Evolutionary conservation across 495 filamentous ascomycete species (phyloP).

Genomic region (Patellaria atrata): DNA sequence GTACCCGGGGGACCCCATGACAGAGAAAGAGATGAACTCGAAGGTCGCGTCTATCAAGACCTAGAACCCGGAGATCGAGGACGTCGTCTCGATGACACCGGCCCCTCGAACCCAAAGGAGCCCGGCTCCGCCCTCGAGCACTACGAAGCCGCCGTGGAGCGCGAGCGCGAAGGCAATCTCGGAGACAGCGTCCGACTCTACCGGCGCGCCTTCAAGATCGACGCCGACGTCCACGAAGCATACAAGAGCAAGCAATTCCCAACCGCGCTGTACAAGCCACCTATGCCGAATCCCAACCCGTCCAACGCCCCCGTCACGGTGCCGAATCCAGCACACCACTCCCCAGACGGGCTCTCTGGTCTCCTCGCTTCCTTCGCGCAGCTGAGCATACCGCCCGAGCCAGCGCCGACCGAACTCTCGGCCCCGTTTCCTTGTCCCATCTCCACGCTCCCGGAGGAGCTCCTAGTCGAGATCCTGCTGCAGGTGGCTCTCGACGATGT

Average conservation of each 20-base stretch:
- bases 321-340: slow-evolving; percentile 41
- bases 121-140: slow-evolving; percentile 76
- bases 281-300: slow-evolving; percentile 40
- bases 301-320: slow-evolving; percentile 39
- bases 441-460: slow-evolving; percentile 61
- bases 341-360: slow-evolving; percentile 44
- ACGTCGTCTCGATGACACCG: slow-evolving; percentile 30
- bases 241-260: slow-evolving; percentile 89
- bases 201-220: slow-evolving; percentile 83
- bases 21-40: slow-evolving; percentile 24
- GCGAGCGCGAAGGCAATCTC: slow-evolving; percentile 65
- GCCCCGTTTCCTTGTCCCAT: slow-evolving; percentile 64
- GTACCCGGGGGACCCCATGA: slow-evolving; percentile 10
- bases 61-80: slow-evolving; percentile 30
- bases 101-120: slow-evolving; percentile 28
- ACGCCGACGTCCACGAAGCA: slow-evolving; percentile 63
- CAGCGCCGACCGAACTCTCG: slow-evolving; percentile 46
- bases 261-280: slow-evolving; percentile 38
- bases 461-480: slow-evolving; percentile 58
- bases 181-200: slow-evolving; percentile 86
- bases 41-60: slow-evolving; percentile 32
- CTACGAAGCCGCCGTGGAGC: slow-evolving; percentile 84
- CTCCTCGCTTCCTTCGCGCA: slow-evolving; percentile 62
- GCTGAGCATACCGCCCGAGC: slow-evolving; percentile 45
- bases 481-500: slow-evolving; percentile 64